Evolutionary conservation across 164 flowering plant species (phyloP), one percentile per base, ranked within the genome.

Genomic region (Sextonia rubra): DNA sequence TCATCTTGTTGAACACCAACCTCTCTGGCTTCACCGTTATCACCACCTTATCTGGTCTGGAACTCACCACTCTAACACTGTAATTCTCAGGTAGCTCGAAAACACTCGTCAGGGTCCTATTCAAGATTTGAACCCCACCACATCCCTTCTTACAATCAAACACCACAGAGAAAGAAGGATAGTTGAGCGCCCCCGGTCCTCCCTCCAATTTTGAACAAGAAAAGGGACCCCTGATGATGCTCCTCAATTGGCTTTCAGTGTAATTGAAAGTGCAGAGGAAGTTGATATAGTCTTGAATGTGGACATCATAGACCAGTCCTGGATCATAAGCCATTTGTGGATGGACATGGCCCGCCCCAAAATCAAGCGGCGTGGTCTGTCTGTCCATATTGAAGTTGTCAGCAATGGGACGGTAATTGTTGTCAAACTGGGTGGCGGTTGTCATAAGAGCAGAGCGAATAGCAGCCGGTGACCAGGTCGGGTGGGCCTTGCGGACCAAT

Each of bases 371-470:
- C 17, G 58, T 26, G 26, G 67, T 30, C 12, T 15, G n/a, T 9
- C 23, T 5, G 4, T 25, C 17, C n/a, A 22, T 12, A 12, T 18
- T 18, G 20, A 32, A 32, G 37, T 1, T 18, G 20, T 52, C 58
- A 22, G 25, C 22, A 5, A 71, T 14, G 1, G 70, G 64, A 8
- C 20, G 47, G 17, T 18, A 6, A 27, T 65, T 12, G 27, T 26
- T 47, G n/a, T 73, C 68, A 12, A 52, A 2, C 3, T n/a, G 15
- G 3, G 12, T 12, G 27, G 75, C 27, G 2, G 69, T 64, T 9
- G 75, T 73, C 75, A 73, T 73, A 4, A 73, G 15, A 11, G 75
- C 75, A 0, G 75, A 73, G 12, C 32, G 27, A 24, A 73, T 73
- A 15, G 75, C 75, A 14, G 69, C 69, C 2, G 69, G 75, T 26